Evolutionary conservation across 2,329 filamentous ascomycete genomes (phyloP), one percentile per base, ranked within the genome.

Genomic region (Diaporthe amygdali): DNA sequence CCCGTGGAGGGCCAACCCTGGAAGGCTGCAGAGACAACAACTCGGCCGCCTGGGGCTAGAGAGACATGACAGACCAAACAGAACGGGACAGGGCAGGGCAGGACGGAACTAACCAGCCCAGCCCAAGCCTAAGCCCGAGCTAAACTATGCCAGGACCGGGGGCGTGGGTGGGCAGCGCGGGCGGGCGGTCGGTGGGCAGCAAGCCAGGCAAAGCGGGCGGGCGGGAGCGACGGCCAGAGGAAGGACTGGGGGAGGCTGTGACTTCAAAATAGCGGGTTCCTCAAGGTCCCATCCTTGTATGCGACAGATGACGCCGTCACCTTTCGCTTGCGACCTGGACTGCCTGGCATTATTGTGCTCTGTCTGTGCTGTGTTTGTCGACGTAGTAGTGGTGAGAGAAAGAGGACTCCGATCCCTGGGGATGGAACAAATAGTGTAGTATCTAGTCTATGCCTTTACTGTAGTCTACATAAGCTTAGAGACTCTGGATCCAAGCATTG

Each of bases 221-320:
- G 56, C 56, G 56, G 56, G 56, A 47, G 56, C 41, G 56, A 63
- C 20, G 56, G 56, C 56, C 39, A 63, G 56, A 61, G 55, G 37
- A 59, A 27, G 56, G 27, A 30, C 32, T 46, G 56, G 56, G 56
- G 56, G 39, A 46, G 56, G 56, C 56, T 63, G 56, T 63, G 56
- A 63, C 56, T 46, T 63, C 27, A 34, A 63, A 63, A 47, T 63
- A 63, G 56, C 41, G 56, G 56, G 56, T 34, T 47, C 56, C 56
- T n/a, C 20, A 34, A 17, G 27, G 17, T 17, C 30, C 56, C 41
- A 63, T 63, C 56, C 56, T 63, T 46, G 56, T 63, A 39, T 63
- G 27, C 56, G 56, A 63, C 41, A 63, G 56, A 47, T 63, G 56
- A 63, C 56, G 56, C 56, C 56, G 56, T 63, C 56, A 34, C 56